Evolutionary conservation across 2,329 filamentous ascomycete species (phyloP).

Genomic region (Onygenales sp.): DNA sequence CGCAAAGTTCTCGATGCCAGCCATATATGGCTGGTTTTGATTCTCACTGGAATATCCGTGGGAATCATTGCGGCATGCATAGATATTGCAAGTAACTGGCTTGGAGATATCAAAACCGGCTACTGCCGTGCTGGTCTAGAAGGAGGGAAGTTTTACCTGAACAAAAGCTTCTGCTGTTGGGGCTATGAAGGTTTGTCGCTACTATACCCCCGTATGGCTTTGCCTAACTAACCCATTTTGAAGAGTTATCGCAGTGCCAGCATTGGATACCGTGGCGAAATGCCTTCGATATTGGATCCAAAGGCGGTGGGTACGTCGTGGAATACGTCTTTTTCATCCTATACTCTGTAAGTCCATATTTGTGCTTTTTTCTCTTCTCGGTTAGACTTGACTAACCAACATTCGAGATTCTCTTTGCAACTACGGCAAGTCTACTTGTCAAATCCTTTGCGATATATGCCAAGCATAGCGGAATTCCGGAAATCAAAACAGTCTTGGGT

Average conservation of each 20-base stretch:
- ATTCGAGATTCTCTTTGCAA: constrained; percentile 59
- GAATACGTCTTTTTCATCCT: constrained; percentile 80
- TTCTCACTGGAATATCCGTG: constrained; percentile 74
- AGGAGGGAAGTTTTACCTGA: constrained; percentile 83
- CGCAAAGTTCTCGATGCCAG: constrained; percentile 70
- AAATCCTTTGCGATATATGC: constrained; percentile 91
- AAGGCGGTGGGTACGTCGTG: constrained; percentile 65
- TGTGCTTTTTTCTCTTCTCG: constrained; percentile 10
- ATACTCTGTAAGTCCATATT: constrained; percentile 59
- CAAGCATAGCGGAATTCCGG: constrained; percentile 96
- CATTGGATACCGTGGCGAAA: constrained; percentile 83
- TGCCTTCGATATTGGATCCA: constrained; percentile 57
- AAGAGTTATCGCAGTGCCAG: constrained; percentile 64
- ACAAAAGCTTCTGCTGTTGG: constrained; percentile 85
- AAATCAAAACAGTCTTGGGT: constrained; percentile 98
- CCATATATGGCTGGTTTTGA: constrained; percentile 84
- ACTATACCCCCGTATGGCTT: constrained; percentile 4
- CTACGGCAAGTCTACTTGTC: constrained; percentile 72
- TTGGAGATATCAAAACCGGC: constrained; percentile 84
- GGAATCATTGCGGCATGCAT: constrained; percentile 81
- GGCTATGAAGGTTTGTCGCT: constrained; percentile 58
- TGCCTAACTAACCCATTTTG: not conserved
- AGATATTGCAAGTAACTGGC: constrained; percentile 84
- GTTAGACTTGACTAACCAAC: constrained; percentile 3
- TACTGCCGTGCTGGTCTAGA: constrained; percentile 70